Percentiles rank a stretch among this genome's conserved stretches.
Evolutionary conservation across 129 eudicot species (phyloP).

Genomic region (Gnaphalium uliginosum): DNA sequence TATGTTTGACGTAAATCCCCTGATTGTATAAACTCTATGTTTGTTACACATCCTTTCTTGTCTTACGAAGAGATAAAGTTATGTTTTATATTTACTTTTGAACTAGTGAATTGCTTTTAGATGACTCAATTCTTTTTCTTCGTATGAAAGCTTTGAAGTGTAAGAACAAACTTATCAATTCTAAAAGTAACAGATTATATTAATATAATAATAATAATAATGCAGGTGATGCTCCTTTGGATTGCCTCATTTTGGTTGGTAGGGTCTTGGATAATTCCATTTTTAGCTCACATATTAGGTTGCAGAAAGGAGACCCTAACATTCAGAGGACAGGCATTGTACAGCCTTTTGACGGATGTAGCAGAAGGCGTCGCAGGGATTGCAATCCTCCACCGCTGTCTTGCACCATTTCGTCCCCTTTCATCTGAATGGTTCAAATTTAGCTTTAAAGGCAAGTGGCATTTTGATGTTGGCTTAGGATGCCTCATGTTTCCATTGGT

Average conservation of each 20-base stretch:
- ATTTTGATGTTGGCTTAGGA: constrained; percentile 50
- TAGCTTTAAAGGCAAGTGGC: constrained; percentile 56
- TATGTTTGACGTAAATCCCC: not conserved
- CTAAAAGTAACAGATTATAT: constrained; percentile 5
- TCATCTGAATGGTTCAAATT: constrained; percentile 60
- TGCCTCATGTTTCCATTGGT: constrained; percentile 74
- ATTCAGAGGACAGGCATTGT: constrained; percentile 62
- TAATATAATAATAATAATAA: too few species aligned
- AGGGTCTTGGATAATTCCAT: constrained; percentile 72
- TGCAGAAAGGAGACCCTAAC: constrained; percentile 58
- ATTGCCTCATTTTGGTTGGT: constrained; percentile 65
- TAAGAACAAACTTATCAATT: not conserved
- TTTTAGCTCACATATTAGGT: constrained; percentile 57
- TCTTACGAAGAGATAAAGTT: not conserved
- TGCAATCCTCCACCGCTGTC: constrained; percentile 60
- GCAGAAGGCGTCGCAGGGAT: constrained; percentile 70
- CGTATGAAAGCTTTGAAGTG: constrained; percentile 7
- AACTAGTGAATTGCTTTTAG: too few species aligned
- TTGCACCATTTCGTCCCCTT: constrained; percentile 56
- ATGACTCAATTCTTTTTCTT: not conserved
- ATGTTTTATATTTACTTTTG: too few species aligned
- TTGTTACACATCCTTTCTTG: not conserved
- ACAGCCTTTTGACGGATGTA: constrained; percentile 63
- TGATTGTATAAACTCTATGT: not conserved
- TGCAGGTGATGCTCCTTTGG: constrained; percentile 70